Evolutionary conservation across 495 filamentous ascomycete genomes (phyloP).

Genomic region (Podospora pseudocomata): DNA sequence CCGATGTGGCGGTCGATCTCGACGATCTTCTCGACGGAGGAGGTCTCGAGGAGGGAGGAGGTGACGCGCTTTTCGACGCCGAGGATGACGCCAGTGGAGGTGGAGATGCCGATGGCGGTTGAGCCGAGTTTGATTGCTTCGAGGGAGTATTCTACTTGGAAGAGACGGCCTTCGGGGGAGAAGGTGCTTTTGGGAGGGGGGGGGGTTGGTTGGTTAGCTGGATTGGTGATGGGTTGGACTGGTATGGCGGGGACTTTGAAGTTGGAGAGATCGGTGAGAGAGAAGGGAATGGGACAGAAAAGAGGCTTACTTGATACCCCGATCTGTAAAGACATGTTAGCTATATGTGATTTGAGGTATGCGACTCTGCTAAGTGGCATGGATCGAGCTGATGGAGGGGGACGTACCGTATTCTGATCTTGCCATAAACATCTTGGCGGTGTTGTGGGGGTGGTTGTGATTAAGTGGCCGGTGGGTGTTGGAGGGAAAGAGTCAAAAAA

Average conservation of each 20-base stretch:
- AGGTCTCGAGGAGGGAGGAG: conserved; percentile 91
- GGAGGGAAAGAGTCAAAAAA: conserved; percentile 11
- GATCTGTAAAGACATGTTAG: conserved; percentile 59
- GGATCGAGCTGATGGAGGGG: not conserved
- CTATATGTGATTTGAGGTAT: conserved; percentile 18
- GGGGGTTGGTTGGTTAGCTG: conserved; percentile 4
- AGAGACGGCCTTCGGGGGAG: conserved; percentile 98
- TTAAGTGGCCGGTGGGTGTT: conserved; percentile 15
- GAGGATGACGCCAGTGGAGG: conserved; percentile 86
- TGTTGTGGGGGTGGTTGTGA: conserved; percentile 25
- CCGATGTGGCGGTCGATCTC: conserved; percentile 98
- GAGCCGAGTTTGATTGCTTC: conserved; percentile 99
- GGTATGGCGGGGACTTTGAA: conserved; percentile 4
- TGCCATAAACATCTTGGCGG: conserved; percentile 94
- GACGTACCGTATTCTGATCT: conserved; percentile 94
- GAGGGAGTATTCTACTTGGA: conserved; percentile 99
- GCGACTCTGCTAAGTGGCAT: not conserved
- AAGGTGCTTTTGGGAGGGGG: conserved; percentile 69
- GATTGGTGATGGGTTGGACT: not conserved
- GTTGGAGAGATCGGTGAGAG: conserved; percentile 12
- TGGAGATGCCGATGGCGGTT: conserved; percentile 96
- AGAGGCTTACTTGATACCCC: conserved; percentile 87
- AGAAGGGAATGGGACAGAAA: conserved; percentile 12
- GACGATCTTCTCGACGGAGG: conserved; percentile 98
- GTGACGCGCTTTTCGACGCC: conserved; percentile 99